A percentile compares a stretch with the other conserved stretches of the same genome.
phyloP scores from a whole-genome alignment of 75 land plant species.

The Gnetum montanum region DNA sequence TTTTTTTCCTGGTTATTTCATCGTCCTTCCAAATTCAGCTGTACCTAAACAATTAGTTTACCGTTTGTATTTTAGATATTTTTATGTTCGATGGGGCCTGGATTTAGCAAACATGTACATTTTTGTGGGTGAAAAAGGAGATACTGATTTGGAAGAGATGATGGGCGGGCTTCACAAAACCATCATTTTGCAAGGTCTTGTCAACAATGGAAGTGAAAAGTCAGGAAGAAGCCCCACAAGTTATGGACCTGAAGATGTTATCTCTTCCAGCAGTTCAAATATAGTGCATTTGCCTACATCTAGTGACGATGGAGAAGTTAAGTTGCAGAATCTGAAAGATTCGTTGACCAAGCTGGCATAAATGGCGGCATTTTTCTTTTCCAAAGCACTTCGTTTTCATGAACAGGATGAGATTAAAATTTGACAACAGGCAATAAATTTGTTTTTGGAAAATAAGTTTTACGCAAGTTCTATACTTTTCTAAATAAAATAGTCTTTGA shows the following conservation, averaged over 20 bases:
- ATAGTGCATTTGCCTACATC: slow-evolving; percentile 9
- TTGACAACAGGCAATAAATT: no score
- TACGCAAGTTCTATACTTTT: no score
- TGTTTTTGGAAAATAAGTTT: no score
- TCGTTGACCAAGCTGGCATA: no score
- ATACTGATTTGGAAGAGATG: slow-evolving; percentile 72
- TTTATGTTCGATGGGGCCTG: slow-evolving; percentile 66
- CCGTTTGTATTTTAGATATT: slow-evolving; percentile 70
- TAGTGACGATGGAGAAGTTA: slow-evolving; percentile 12
- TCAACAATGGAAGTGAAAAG: slow-evolving; percentile 45
- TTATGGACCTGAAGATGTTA: slow-evolving; percentile 45
- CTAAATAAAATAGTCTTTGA: no score
- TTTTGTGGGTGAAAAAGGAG: slow-evolving; percentile 77
- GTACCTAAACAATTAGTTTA: no score
- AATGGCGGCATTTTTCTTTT: no score
- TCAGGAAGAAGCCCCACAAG: slow-evolving; percentile 32
- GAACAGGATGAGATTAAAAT: no score
- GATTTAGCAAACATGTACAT: slow-evolving; percentile 55
- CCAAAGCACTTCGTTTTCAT: no score
- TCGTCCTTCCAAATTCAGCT: no score
- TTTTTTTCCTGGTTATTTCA: background rate
- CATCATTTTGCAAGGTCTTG: slow-evolving; percentile 37
- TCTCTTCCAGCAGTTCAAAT: slow-evolving; percentile 37
- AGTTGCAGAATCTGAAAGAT: no score
- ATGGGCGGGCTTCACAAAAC: slow-evolving; percentile 65